Base-by-base conservation (phyloP, 495 filamentous ascomycete genomes). In the Podospora bellae-mahoneyi region DNA sequence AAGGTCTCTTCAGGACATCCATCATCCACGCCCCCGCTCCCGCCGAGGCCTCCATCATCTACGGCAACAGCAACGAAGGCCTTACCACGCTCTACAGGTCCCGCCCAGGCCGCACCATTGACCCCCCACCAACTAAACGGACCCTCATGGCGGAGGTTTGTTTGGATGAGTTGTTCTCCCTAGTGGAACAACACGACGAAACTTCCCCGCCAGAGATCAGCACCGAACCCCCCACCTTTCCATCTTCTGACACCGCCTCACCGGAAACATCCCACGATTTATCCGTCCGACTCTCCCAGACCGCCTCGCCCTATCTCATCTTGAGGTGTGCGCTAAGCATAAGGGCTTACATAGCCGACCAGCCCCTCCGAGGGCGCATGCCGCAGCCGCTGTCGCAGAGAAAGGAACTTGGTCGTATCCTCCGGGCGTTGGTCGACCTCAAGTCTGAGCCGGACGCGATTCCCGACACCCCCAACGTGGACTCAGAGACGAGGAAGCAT, bases 311-410 rank as follows among this genome's bases (percentile, higher is more conserved):
- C 0, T 95, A 92, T 70, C 82, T 98, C 0, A 91, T 98, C 61
- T 83, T 97, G 4, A 89, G 95, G 5, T 88, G 87, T 27, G 92
- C 91, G 1, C 81, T 97, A 7, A 88, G 92, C 1, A 77, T 99
- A 32, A 87, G 92, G 62, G 82, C 88, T 3, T 97, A 96, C 73
- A 89, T 94, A 59, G 90, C 93, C 5, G 95, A 99, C 77, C 95
- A 97, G 73, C 95, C 95, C 18, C 82, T 99, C 13, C 84, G 95
- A 18, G 96, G 95, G 0, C 82, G 88, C n/a, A 94, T 95, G 90
- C 95, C 95, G 34, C 92, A 96, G 76, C 95, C 95, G 4, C 84
- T 90, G 16, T 87, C 87, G 0, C 92, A 97, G 72, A 87, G 92
- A 55, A 87, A 85, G 71, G 93, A 95, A 71, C 78, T 99, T 61